Evolutionary conservation across 805 yeast genomes (phyloP).

Genomic region (Lipomyces oligophaga): DNA sequence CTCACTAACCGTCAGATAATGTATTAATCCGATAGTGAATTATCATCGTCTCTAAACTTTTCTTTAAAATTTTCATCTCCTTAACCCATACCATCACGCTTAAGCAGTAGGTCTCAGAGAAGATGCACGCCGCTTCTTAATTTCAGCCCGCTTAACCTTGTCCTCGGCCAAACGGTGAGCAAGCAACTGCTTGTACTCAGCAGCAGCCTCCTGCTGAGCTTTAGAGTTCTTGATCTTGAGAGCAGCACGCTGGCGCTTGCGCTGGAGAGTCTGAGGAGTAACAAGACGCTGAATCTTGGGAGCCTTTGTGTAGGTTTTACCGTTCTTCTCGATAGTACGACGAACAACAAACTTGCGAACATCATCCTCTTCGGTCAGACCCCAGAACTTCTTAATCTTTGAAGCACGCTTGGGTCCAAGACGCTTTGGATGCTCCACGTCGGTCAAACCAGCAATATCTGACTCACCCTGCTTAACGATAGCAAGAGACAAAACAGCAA

Average conservation of each 20-base stretch:
- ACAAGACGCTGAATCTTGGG: constrained; percentile 99
- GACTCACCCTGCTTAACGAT: constrained; percentile 96
- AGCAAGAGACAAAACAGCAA: constrained; percentile 90
- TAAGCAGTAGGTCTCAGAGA: constrained; percentile 66
- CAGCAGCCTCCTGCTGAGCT: constrained; percentile 99
- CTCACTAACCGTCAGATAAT: no score
- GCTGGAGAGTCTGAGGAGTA: constrained; percentile 98
- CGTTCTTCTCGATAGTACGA: constrained; percentile 80
- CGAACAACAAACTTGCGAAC: constrained; percentile 91
- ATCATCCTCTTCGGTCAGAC: constrained; percentile 91
- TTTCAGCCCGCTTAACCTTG: constrained; percentile 97
- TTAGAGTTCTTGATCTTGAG: constrained; percentile 94
- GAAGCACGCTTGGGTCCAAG: constrained; percentile 99
- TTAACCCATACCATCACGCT: no score
- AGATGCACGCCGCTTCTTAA: constrained; percentile 99
- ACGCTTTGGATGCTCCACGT: constrained; percentile 94
- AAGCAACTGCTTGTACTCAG: constrained; percentile 98
- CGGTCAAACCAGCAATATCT: constrained; percentile 95
- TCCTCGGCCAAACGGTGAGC: constrained; percentile 98
- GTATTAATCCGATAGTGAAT: no score
- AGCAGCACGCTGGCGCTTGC: constrained; percentile 95
- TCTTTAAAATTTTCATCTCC: no score
- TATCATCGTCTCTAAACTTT: no score
- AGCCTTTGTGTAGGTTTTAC: constrained; percentile 99
- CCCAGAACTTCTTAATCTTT: constrained; percentile 99